phyloP scores from a whole-genome alignment of 441 rosid species.

The Gossypium laxum region DNA sequence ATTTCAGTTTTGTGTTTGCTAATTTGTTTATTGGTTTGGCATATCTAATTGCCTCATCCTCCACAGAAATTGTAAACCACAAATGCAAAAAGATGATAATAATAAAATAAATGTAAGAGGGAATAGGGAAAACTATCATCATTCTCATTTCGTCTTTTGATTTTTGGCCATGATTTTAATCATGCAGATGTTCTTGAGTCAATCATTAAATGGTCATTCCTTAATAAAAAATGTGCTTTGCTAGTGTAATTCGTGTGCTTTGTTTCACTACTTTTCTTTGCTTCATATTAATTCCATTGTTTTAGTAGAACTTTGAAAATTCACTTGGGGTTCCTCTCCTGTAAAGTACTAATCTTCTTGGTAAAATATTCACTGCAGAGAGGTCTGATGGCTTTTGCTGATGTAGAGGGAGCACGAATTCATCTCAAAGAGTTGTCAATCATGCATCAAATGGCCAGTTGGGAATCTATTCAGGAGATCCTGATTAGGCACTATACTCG shows the following conservation, averaged over 20 bases:
- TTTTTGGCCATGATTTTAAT: neutral
- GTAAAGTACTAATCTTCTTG: neutral
- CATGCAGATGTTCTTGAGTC: neutral
- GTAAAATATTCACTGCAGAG: constrained; percentile 40
- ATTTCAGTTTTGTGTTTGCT: neutral
- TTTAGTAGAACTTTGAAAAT: neutral
- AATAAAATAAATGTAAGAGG: neutral
- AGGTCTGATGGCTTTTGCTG: constrained; percentile 93
- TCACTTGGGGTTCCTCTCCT: neutral
- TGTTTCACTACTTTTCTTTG: neutral
- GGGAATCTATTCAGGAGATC: constrained; percentile 89
- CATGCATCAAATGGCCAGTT: constrained; percentile 83
- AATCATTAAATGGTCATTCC: neutral
- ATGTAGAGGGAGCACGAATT: constrained; percentile 90
- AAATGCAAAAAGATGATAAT: neutral
- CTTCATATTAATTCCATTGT: neutral
- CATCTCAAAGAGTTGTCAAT: constrained; percentile 72
- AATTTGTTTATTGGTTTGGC: neutral
- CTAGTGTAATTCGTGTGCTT: neutral
- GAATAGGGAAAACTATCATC: neutral
- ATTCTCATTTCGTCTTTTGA: neutral
- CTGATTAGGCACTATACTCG: constrained; percentile 73
- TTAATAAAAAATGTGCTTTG: neutral
- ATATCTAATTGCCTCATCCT: neutral
- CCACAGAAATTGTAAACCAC: neutral